A percentile compares a stretch with the other conserved stretches of the same genome.
Evolutionary conservation across 2,329 filamentous ascomycete genomes (phyloP).

Genomic region (Aspergillus terreus): DNA sequence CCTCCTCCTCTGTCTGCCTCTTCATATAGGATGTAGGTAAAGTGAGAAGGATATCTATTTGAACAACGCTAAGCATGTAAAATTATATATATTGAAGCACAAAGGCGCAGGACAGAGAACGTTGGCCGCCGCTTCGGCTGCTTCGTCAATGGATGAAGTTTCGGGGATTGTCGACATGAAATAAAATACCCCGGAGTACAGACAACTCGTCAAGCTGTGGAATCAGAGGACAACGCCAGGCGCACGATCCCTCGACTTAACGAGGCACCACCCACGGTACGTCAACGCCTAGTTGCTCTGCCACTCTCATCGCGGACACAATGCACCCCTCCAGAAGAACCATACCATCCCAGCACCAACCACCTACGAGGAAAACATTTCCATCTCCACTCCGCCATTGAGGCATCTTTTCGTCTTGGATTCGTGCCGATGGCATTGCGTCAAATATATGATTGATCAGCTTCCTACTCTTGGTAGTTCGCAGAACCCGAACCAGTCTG

Average conservation of each 20-base stretch:
- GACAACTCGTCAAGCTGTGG: not conserved
- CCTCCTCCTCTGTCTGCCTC: too few species aligned
- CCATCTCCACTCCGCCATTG: conserved; percentile 54
- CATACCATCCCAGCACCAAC: conserved; percentile 65
- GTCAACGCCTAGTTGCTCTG: conserved; percentile 50
- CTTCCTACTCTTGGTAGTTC: conserved; percentile 47
- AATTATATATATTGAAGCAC: too few species aligned
- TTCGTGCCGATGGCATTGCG: not conserved
- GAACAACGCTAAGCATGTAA: too few species aligned
- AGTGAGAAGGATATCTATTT: too few species aligned
- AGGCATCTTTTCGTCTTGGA: not conserved
- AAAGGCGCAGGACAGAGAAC: too few species aligned
- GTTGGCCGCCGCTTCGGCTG: too few species aligned
- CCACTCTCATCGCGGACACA: conserved; percentile 56
- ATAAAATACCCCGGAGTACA: not conserved
- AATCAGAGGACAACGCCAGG: not conserved
- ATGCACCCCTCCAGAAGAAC: conserved; percentile 60
- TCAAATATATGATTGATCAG: conserved; percentile 48
- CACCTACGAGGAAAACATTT: conserved; percentile 54
- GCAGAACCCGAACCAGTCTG: conserved; percentile 52
- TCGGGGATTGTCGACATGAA: not conserved
- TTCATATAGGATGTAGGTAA: too few species aligned
- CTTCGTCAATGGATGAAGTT: too few species aligned
- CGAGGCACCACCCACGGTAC: conserved; percentile 27
- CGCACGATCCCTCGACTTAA: not conserved